phyloP scores from a whole-genome alignment of 148 eudicot species.

The Simmondsia chinensis region DNA sequence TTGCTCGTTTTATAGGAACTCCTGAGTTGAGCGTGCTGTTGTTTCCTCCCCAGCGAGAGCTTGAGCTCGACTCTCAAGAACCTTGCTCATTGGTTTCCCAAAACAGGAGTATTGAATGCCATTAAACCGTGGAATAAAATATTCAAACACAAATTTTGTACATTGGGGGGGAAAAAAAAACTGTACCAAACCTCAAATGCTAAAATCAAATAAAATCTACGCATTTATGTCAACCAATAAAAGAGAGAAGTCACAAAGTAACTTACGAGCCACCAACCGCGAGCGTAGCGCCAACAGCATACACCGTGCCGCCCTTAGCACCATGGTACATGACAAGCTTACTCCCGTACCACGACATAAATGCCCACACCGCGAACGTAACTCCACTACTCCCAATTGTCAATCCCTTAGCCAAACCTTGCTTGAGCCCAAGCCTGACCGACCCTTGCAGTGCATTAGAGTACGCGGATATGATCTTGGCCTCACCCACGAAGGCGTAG shows the following conservation, averaged over 20 bases:
- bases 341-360: slow-evolving; percentile 23
- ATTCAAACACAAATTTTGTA: no score
- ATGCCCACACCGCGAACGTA: slow-evolving; percentile 20
- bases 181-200: no score
- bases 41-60: no score
- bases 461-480: slow-evolving; percentile 9
- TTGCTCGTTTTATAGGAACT: no score
- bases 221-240: no score
- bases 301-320: slow-evolving; percentile 27
- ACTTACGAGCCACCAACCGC: slow-evolving; percentile 26
- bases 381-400: slow-evolving; percentile 27
- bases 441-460: slow-evolving; percentile 20
- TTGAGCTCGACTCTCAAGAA: no score
- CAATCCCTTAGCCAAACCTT: slow-evolving; percentile 28
- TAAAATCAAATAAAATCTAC: no score
- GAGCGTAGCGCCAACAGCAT: slow-evolving; percentile 13
- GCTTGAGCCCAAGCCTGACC: slow-evolving; percentile 21
- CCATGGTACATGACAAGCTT: slow-evolving; percentile 19
- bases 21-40: no score
- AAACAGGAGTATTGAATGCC: no score
- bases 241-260: background rate
- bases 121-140: no score
- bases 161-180: background rate
- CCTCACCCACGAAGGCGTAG: slow-evolving; percentile 26
- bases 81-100: no score